Conservation (phyloP, 2,329 filamentous ascomycete genomes). For the Leptographium wingfieldii region DNA sequence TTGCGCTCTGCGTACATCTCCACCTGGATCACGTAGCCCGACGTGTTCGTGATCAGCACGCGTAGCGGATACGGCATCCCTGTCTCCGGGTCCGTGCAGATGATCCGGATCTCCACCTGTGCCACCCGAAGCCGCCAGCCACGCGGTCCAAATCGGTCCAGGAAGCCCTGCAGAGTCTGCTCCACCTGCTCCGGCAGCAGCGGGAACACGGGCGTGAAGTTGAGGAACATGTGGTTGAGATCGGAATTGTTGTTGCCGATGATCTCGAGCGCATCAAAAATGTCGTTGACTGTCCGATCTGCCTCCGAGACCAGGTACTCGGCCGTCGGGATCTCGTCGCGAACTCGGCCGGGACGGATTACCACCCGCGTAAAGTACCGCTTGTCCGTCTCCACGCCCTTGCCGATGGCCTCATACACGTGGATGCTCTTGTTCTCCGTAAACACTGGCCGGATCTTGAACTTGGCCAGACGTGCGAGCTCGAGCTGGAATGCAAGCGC, state of each 20-base stretch:
- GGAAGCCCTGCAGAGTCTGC: conserved; percentile 83
- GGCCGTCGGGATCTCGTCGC: conserved; percentile 95
- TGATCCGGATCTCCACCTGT: conserved; percentile 94
- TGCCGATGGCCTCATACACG: conserved; percentile 93
- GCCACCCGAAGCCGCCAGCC: conserved; percentile 95
- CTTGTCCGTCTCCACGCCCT: conserved; percentile 91
- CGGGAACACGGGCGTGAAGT: conserved; percentile 95
- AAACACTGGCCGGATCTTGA: conserved; percentile 96
- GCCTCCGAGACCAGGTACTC: conserved; percentile 98
- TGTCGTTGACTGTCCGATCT: conserved; percentile 92
- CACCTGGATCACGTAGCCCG: conserved; percentile 92
- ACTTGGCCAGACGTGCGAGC: conserved; percentile 84
- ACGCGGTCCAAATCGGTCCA: conserved; percentile 89
- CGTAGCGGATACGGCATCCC: conserved; percentile 82
- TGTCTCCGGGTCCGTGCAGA: conserved; percentile 82
- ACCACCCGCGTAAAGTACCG: conserved; percentile 96
- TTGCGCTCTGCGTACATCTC: conserved; percentile 97
- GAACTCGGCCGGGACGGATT: conserved; percentile 82
- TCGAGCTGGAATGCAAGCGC: conserved; percentile 98
- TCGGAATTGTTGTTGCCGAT: conserved; percentile 99
- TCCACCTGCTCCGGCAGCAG: conserved; percentile 82
- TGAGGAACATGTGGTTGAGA: conserved; percentile 99
- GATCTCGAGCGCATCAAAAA: conserved; percentile 93
- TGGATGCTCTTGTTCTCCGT: conserved; percentile 99
- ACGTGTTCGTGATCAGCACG: conserved; percentile 96